These are phyloP conservation scores for Euphorbia pulcherrima DNA, from an alignment of 345 rosid species.

Conservation along the genomic window DNA sequence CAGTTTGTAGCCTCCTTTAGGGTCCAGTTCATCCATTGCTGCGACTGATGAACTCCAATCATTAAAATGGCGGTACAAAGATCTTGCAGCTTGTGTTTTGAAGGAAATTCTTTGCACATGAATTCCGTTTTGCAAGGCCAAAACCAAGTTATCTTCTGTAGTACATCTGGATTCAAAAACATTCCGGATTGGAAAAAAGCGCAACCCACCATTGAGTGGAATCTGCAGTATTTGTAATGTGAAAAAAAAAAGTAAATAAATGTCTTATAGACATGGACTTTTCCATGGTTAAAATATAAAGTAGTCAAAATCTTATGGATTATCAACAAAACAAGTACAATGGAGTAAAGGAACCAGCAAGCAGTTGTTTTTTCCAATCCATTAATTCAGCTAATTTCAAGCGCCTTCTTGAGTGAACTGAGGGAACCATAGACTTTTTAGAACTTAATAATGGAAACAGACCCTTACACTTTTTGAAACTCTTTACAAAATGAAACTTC, in stretches of 20 bases:
- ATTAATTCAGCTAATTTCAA: neutral
- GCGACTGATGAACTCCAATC: slow-evolving; percentile 35
- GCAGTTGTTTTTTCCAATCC: neutral
- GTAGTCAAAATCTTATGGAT: neutral
- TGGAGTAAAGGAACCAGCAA: neutral
- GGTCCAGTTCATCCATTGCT: slow-evolving; percentile 20
- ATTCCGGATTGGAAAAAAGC: slow-evolving; percentile 36
- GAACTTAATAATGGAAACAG: neutral
- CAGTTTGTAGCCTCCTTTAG: slow-evolving; percentile 29
- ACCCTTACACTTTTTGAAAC: neutral
- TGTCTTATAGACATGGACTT: neutral
- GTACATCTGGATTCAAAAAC: slow-evolving; percentile 40
- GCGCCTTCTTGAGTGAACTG: neutral
- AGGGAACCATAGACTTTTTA: neutral
- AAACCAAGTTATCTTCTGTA: slow-evolving; percentile 38
- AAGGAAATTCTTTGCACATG: slow-evolving; percentile 31
- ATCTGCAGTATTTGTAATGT: slow-evolving; percentile 40
- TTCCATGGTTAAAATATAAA: neutral
- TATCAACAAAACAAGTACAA: neutral
- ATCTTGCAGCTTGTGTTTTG: slow-evolving; percentile 46
- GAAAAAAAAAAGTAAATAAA: slow-evolving; percentile 2
- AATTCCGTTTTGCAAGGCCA: slow-evolving; percentile 38
- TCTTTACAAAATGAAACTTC: neutral
- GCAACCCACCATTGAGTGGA: slow-evolving; percentile 45
- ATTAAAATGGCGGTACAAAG: slow-evolving; percentile 39